Conservation (phyloP, 768 basidiomycete species). For the Termitomyces sp. region DNA sequence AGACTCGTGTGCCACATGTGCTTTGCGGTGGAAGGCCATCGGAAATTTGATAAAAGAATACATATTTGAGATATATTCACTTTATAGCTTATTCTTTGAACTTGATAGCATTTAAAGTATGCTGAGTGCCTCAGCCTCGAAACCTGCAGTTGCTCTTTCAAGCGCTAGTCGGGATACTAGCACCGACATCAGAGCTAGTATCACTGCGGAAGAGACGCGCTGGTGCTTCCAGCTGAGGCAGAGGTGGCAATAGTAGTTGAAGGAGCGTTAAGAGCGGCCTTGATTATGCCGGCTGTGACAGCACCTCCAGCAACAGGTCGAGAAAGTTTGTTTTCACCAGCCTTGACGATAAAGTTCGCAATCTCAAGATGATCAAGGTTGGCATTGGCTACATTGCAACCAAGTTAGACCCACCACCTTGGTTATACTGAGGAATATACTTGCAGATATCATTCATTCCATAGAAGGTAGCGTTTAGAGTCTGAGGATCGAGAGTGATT, state of each 20-base stretch:
- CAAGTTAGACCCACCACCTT: neutral
- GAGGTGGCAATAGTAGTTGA: neutral
- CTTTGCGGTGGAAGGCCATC: neutral
- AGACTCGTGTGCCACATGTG: neutral
- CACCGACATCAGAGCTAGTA: too few relatives aligned
- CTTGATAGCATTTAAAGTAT: neutral
- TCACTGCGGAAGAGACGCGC: neutral
- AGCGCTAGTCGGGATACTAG: neutral
- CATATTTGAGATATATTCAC: too few relatives aligned
- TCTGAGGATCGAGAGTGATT: neutral
- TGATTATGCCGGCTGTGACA: slow-evolving; percentile 6
- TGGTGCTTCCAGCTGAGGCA: neutral
- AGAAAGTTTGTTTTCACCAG: slow-evolving; percentile 9
- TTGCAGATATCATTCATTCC: neutral
- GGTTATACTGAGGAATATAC: neutral
- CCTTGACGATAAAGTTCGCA: slow-evolving; percentile 8
- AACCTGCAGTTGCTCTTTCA: neutral
- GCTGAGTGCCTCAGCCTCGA: neutral
- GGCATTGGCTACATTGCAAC: neutral
- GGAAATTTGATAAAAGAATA: neutral
- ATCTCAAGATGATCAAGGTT: slow-evolving; percentile 1
- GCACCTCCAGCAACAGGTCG: slow-evolving; percentile 11
- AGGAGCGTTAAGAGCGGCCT: neutral
- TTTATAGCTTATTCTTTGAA: neutral
- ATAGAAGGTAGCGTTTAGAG: neutral